Percentiles rank a stretch among this genome's conserved stretches.
Conservation (phyloP, 768 basidiomycete genomes). For the Boletus eberwhitei region DNA sequence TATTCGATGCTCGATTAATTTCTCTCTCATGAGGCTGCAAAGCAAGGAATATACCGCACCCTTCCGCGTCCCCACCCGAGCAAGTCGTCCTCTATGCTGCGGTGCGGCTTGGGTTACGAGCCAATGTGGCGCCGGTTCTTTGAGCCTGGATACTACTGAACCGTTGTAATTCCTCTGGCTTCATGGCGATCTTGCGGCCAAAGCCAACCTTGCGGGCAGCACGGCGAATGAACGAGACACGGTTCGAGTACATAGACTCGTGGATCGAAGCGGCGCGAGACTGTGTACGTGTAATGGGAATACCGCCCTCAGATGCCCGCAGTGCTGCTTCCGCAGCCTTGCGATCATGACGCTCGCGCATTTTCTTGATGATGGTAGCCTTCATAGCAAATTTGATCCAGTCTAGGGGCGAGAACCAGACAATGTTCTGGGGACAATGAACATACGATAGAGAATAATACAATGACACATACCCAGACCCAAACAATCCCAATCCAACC, state of each 20-base stretch:
- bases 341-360: conserved; percentile 62
- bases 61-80: conserved; percentile 12
- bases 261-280: conserved; percentile 88
- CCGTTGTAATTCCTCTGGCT: conserved; percentile 80
- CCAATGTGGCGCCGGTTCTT: conserved; percentile 71
- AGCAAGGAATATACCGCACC: conserved; percentile 24
- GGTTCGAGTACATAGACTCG: conserved; percentile 92
- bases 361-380: conserved; percentile 81
- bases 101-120: conserved; percentile 71
- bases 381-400: conserved; percentile 97
- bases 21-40: conserved; percentile 11
- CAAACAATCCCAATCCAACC: conserved; percentile 98
- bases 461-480: conserved; percentile 72
- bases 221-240: conserved; percentile 89
- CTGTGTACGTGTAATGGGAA: conserved; percentile 81
- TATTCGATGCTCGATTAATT: conserved; percentile 29
- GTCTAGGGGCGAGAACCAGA: conserved; percentile 96
- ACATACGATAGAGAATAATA: not conserved
- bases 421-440: conserved; percentile 62
- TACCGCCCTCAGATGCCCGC: conserved; percentile 34
- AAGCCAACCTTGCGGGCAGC: conserved; percentile 88
- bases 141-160: conserved; percentile 86
- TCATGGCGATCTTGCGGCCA: conserved; percentile 73
- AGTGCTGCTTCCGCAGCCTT: conserved; percentile 40
- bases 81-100: conserved; percentile 35